A percentile compares a stretch with the other conserved stretches of the same genome.
These are phyloP conservation scores for Claviceps sp. DNA, from an alignment of 2,329 filamentous ascomycete genomes.

Conservation along the genomic window DNA sequence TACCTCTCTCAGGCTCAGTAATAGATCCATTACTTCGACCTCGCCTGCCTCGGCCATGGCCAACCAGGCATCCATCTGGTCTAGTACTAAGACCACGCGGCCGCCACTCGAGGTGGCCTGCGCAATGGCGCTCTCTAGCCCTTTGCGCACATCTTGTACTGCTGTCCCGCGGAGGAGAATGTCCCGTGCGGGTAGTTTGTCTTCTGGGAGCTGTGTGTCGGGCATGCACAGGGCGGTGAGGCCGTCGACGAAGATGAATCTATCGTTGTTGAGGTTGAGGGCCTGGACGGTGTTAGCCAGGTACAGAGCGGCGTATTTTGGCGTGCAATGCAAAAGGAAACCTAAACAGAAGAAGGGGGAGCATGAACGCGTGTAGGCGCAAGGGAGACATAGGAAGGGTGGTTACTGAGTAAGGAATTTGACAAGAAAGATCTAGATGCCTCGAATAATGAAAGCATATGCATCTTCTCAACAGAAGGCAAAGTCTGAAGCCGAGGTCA, in stretches of 20 bases:
- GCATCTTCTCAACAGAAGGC: no score
- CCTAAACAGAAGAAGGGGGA: not conserved
- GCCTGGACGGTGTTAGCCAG: not conserved
- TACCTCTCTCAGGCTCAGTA: constrained; percentile 52
- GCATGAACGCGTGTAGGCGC: not conserved
- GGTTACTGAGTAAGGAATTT: no score
- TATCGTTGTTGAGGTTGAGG: constrained; percentile 31
- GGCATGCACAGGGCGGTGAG: constrained; percentile 42
- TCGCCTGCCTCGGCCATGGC: constrained; percentile 36
- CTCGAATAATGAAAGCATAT: no score
- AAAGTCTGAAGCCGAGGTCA: no score
- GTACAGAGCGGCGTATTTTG: no score
- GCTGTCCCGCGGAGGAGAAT: constrained; percentile 17
- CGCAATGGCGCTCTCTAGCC: constrained; percentile 26
- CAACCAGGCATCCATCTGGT: constrained; percentile 52
- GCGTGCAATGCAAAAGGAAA: not conserved
- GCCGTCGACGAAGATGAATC: constrained; percentile 65
- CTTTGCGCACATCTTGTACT: constrained; percentile 23
- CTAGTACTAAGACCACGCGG: constrained; percentile 46
- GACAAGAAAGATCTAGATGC: no score
- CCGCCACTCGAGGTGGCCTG: constrained; percentile 14
- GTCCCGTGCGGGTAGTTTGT: constrained; percentile 4
- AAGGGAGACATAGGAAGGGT: not conserved
- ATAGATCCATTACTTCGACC: constrained; percentile 37
- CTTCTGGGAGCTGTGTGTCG: constrained; percentile 11